A percentile compares a stretch with the other conserved stretches of the same genome.
Conservation (phyloP, 768 basidiomycete genomes). For the Lyophyllum semitale region DNA sequence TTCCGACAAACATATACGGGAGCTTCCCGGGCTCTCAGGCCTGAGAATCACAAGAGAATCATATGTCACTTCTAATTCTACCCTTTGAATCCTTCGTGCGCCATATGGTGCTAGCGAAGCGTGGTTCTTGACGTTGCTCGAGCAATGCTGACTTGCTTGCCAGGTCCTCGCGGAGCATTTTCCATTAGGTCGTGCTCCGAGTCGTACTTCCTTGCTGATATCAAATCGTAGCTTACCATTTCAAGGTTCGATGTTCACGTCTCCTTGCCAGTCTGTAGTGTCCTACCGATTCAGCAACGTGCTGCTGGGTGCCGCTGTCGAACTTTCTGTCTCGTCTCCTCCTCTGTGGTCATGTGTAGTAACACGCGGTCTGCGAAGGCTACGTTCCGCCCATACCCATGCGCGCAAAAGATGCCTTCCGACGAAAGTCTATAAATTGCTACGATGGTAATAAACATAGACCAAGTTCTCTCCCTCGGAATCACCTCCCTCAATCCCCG, state of each 20-base stretch:
- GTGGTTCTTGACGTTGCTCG: neutral
- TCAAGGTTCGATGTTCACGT: neutral
- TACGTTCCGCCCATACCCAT: neutral
- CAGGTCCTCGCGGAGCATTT: neutral
- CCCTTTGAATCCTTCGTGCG: neutral
- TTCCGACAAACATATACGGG: too few relatives aligned
- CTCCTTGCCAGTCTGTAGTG: neutral
- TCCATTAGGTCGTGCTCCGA: too few relatives aligned
- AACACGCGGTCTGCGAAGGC: constrained; percentile 1
- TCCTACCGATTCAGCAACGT: neutral
- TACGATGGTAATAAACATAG: neutral
- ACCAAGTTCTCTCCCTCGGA: neutral
- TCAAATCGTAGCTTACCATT: neutral
- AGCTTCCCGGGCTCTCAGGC: too few relatives aligned
- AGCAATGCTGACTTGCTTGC: neutral
- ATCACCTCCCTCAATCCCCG: neutral
- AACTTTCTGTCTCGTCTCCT: neutral
- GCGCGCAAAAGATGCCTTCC: neutral
- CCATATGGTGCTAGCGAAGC: neutral
- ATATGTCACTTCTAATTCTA: neutral
- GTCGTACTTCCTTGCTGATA: neutral
- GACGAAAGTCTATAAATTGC: neutral
- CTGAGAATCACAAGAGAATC: neutral
- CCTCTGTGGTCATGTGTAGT: neutral
- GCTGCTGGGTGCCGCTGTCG: neutral